These are phyloP conservation scores for Candida patagonica DNA, from an alignment of 805 yeast species.

Conservation along the genomic window DNA sequence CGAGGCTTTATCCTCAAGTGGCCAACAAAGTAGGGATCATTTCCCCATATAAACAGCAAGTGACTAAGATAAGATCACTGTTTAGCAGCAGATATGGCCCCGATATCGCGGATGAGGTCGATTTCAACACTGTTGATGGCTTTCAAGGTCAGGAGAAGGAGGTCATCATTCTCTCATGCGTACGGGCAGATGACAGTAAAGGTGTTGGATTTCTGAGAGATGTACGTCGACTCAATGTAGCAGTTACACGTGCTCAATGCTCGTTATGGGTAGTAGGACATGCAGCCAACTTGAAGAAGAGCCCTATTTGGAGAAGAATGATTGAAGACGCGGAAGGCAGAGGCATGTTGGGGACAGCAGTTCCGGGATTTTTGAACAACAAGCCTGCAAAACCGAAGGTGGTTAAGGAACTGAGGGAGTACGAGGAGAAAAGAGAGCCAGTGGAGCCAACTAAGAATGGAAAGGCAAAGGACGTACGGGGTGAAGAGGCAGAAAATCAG, in stretches of 20 bases:
- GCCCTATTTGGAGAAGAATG: constrained; percentile 55
- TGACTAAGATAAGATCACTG: constrained; percentile 43
- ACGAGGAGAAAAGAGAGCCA: too few species aligned
- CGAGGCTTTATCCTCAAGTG: constrained; percentile 1
- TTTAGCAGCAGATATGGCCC: constrained; percentile 58
- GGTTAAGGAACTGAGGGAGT: too few species aligned
- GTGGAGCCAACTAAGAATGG: too few species aligned
- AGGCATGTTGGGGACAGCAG: constrained; percentile 3
- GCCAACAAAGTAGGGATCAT: constrained; percentile 72
- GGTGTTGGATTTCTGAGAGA: constrained; percentile 87
- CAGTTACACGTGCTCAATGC: constrained; percentile 84
- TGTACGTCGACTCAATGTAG: constrained; percentile 93
- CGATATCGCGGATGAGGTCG: constrained; percentile 54
- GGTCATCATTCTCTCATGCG: constrained; percentile 88
- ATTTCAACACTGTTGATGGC: constrained; percentile 94
- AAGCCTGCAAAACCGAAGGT: too few species aligned
- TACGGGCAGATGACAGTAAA: constrained; percentile 57
- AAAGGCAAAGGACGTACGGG: too few species aligned
- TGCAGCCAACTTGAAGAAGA: neutral
- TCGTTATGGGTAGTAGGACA: constrained; percentile 88
- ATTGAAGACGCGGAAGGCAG: constrained; percentile 30
- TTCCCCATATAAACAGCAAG: constrained; percentile 92
- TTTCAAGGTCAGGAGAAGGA: constrained; percentile 98
- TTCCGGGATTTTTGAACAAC: constrained; percentile 7
- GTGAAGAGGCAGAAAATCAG: too few species aligned